Percentiles rank a stretch among this genome's conserved stretches.
These are phyloP conservation scores for Prillingera fragicola DNA, from an alignment of 1,284 basidiomycete genomes.

Conservation along the genomic window DNA sequence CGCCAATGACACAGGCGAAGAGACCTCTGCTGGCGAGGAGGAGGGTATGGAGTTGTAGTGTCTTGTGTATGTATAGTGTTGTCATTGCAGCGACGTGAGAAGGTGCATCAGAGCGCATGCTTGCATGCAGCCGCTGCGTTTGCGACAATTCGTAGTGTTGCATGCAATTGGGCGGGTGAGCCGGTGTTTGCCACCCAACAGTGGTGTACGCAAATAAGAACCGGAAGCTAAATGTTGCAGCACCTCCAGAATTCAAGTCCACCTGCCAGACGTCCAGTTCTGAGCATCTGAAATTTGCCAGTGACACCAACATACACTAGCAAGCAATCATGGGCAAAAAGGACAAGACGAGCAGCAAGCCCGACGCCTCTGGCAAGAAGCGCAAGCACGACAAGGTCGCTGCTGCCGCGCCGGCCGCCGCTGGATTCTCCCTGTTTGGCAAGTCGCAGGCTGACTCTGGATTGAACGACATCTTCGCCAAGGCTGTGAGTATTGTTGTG, in stretches of 20 bases:
- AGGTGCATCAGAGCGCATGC: too few relatives aligned
- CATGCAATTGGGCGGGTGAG: too few relatives aligned
- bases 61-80: background rate
- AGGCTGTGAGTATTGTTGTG: conserved; percentile 39
- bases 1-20: background rate
- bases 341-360: conserved; percentile 10
- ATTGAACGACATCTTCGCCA: conserved; percentile 48
- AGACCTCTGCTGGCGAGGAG: background rate
- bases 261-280: too few relatives aligned
- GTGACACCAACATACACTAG: background rate
- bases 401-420: conserved; percentile 4
- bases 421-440: conserved; percentile 30
- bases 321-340: conserved; percentile 14
- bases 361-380: conserved; percentile 20
- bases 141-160: too few relatives aligned
- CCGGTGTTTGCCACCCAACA: too few relatives aligned
- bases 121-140: too few relatives aligned
- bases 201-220: too few relatives aligned
- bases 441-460: conserved; percentile 34
- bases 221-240: too few relatives aligned
- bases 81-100: too few relatives aligned
- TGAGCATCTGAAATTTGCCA: background rate
- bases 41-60: conserved; percentile 17
- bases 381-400: conserved; percentile 23
- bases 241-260: too few relatives aligned